Evolutionary conservation across 108 stramenopile species (phyloP).

Genomic region (Nitzschia sp.): DNA sequence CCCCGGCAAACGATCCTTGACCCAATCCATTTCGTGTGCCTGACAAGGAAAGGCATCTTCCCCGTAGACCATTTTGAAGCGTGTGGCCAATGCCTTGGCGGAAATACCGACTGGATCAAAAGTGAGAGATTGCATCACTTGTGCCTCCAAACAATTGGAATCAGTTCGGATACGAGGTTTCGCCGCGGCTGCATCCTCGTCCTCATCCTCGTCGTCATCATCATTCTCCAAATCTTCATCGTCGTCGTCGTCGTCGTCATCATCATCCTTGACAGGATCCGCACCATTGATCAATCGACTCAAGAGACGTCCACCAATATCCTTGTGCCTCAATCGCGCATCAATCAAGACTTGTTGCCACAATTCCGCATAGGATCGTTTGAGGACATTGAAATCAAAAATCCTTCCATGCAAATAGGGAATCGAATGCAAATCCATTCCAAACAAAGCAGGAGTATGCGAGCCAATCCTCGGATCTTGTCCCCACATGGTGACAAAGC

Average conservation of each 20-base stretch:
- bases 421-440: slow-evolving; percentile 67
- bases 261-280: slow-evolving; percentile 37
- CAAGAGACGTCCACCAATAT: slow-evolving; percentile 61
- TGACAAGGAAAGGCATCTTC: slow-evolving; percentile 63
- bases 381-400: slow-evolving; percentile 48
- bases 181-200: slow-evolving; percentile 32
- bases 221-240: slow-evolving; percentile 35
- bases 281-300: slow-evolving; percentile 57
- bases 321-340: slow-evolving; percentile 40
- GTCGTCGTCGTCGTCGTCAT: slow-evolving; percentile 34
- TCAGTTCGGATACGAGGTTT: slow-evolving; percentile 21
- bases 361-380: slow-evolving; percentile 38
- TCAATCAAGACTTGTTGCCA: slow-evolving; percentile 74
- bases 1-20: slow-evolving; percentile 49
- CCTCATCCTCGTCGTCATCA: slow-evolving; percentile 32
- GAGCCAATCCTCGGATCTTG: slow-evolving; percentile 48
- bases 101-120: slow-evolving; percentile 76
- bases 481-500: slow-evolving; percentile 61
- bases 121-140: slow-evolving; percentile 53
- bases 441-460: slow-evolving; percentile 65
- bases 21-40: slow-evolving; percentile 61
- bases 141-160: slow-evolving; percentile 62
- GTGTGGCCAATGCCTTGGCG: slow-evolving; percentile 75
- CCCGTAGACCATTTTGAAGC: slow-evolving; percentile 63
- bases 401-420: slow-evolving; percentile 60